A percentile compares a stretch with the other conserved stretches of the same genome.
Evolutionary conservation across 2,329 filamentous ascomycete genomes (phyloP).

Genomic region (Daldinia sp.): DNA sequence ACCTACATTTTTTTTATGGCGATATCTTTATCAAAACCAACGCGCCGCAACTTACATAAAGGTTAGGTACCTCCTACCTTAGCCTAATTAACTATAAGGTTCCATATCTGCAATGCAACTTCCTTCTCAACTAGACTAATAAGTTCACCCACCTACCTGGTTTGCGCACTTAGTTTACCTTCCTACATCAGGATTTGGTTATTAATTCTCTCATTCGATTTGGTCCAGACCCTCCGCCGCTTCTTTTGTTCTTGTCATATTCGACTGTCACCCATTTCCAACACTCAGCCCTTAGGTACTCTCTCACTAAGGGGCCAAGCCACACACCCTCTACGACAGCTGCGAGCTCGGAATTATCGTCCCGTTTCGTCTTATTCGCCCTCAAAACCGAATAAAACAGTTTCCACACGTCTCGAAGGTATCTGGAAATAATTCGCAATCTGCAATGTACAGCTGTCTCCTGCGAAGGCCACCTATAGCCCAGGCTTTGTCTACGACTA

Average conservation of each 20-base stretch:
- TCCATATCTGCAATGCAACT: neutral
- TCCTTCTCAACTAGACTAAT: slow-evolving; percentile 3
- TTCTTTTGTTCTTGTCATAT: neutral
- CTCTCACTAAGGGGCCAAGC: neutral
- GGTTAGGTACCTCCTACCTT: slow-evolving; percentile 6
- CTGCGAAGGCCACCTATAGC: neutral
- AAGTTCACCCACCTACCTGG: slow-evolving; percentile 14
- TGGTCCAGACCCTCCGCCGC: neutral
- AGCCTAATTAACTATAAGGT: neutral
- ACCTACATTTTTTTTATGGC: too few species aligned
- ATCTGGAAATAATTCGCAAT: neutral
- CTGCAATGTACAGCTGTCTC: slow-evolving; percentile 19
- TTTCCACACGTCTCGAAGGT: neutral
- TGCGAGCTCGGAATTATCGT: neutral
- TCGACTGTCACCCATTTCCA: neutral
- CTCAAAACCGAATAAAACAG: too few species aligned
- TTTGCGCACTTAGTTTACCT: neutral
- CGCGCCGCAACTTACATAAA: neutral
- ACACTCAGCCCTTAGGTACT: neutral
- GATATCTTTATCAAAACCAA: neutral
- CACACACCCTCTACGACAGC: neutral
- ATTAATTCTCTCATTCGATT: neutral
- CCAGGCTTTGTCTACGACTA: slow-evolving; percentile 3
- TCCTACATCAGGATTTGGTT: neutral
- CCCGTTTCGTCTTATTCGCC: neutral